Evolutionary conservation across 1,284 basidiomycete genomes (phyloP), one percentile per base, ranked within the genome.

Genomic region (Irpex sp.): DNA sequence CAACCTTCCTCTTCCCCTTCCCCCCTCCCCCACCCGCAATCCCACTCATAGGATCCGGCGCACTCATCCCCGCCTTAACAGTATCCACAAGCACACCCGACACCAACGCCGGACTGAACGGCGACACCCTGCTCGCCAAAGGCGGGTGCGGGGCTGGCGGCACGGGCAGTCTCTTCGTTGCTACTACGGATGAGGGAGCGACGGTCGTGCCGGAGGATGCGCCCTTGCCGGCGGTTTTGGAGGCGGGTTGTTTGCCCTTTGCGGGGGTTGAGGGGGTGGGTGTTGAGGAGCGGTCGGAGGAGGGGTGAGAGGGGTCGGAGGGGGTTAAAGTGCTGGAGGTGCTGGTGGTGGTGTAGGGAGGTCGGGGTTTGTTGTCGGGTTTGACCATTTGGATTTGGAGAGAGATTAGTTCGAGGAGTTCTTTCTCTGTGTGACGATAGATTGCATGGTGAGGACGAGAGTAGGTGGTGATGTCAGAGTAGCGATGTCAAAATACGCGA

Each of bases 1-100:
- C 81, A 7, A 93, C 88, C 73, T 89, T 92, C 76, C 88, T 79
- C 73, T 91, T 92, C 26, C 90, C 90, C 70, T 92, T 92, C 67
- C 85, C 77, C 4, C 80, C 81, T 11, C 76, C 78, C 13, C 77
- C 76, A 5, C 80, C 81, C 9, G 76, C 78, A 11, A 76, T 75
- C 6, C 76, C 74, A 5, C 66, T 71, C n/a, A 61, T 63, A 49
- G 78, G 77, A 61, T 87, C 83, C 63, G 84, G 81, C 11, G 88
- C 83, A 65, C 76, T 88, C 85, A 93, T 90, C 0, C 90, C 90
- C 1, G 91, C 92, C 71, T 91, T 92, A 51, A 93, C 79, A 0
- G 92, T 86, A 49, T 92, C 89, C 46, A 93, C 80, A 57, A 94
- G 78, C 39, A 92, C 82, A 0, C 92, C 92, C 0, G 84, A 81